phyloP scores from a whole-genome alignment of 2,329 filamentous ascomycete genomes.

The Hymenoscyphus salicellus region DNA sequence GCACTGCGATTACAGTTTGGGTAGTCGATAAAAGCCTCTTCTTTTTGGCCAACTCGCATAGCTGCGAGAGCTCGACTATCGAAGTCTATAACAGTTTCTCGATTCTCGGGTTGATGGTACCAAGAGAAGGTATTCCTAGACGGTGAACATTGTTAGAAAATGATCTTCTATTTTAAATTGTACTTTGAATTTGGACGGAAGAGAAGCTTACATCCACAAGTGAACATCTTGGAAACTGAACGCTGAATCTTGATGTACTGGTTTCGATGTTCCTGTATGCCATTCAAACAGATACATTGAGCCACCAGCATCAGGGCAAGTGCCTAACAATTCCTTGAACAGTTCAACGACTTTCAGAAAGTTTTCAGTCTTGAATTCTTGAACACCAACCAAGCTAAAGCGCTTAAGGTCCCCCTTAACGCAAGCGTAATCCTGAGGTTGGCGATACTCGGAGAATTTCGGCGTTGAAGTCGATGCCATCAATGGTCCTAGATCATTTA shows the following conservation, averaged over 20 bases:
- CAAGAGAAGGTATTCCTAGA: constrained; percentile 9
- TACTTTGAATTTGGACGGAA: background rate
- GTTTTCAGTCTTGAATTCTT: constrained; percentile 7
- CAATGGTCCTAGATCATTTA: constrained; percentile 6
- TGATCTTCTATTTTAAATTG: background rate
- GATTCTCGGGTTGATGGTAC: constrained; percentile 4
- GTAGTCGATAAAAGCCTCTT: constrained; percentile 6
- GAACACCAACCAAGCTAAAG: constrained; percentile 13
- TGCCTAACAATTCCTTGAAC: constrained; percentile 8
- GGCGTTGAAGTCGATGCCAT: constrained; percentile 8
- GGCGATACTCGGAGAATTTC: constrained; percentile 8
- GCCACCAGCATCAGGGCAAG: constrained; percentile 14
- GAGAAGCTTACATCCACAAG: constrained; percentile 4
- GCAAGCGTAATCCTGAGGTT: constrained; percentile 10
- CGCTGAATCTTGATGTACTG: constrained; percentile 10
- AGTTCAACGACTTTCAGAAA: constrained; percentile 12
- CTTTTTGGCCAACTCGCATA: constrained; percentile 2
- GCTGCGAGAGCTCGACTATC: background rate
- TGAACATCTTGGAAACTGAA: background rate
- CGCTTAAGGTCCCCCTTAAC: constrained; percentile 12
- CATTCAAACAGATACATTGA: constrained; percentile 16
- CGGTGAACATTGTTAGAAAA: background rate
- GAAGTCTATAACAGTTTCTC: constrained; percentile 1
- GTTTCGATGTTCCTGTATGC: constrained; percentile 5
- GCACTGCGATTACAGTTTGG: background rate